A percentile compares a stretch with the other conserved stretches of the same genome.
These are phyloP conservation scores for Scytalidium sp. DNA, from an alignment of 2,329 filamentous ascomycete species.

Conservation along the genomic window DNA sequence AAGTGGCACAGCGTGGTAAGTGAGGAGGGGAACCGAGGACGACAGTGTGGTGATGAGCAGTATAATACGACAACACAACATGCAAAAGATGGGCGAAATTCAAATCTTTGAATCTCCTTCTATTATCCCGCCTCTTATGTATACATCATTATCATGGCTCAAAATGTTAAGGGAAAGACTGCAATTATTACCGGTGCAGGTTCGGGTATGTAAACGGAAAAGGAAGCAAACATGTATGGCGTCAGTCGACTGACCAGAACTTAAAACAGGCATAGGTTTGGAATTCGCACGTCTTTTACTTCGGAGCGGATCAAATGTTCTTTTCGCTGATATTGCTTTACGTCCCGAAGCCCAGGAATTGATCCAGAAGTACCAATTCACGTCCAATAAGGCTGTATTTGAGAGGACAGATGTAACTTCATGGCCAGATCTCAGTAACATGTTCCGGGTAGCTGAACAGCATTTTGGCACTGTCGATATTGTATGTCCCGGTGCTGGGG, in stretches of 20 bases:
- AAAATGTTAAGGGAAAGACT: slow-evolving; percentile 15
- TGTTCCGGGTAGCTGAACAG: slow-evolving; percentile 31
- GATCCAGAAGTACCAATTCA: slow-evolving; percentile 24
- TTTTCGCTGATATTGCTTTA: slow-evolving; percentile 40
- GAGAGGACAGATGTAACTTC: slow-evolving; percentile 41
- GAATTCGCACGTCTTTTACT: slow-evolving; percentile 40
- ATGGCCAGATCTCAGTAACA: slow-evolving; percentile 34
- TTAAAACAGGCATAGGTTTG: slow-evolving; percentile 39
- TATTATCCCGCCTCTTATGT: too few relatives aligned
- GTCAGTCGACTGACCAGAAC: too few relatives aligned
- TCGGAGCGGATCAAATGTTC: slow-evolving; percentile 37
- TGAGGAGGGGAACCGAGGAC: too few relatives aligned
- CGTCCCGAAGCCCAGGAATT: slow-evolving; percentile 30
- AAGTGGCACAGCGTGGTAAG: too few relatives aligned
- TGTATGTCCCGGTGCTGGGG: slow-evolving; percentile 43
- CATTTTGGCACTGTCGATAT: slow-evolving; percentile 35
- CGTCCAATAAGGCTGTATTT: slow-evolving; percentile 33
- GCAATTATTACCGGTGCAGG: slow-evolving; percentile 21
- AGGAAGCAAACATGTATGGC: too few relatives aligned
- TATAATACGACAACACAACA: too few relatives aligned
- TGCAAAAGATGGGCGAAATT: too few relatives aligned
- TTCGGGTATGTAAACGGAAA: slow-evolving; percentile 8
- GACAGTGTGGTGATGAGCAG: too few relatives aligned
- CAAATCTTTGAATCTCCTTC: too few relatives aligned
- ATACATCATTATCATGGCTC: slow-evolving; percentile 9